Evolutionary conservation across 345 rosid species (phyloP).

Genomic region (Pistacia atlantica): DNA sequence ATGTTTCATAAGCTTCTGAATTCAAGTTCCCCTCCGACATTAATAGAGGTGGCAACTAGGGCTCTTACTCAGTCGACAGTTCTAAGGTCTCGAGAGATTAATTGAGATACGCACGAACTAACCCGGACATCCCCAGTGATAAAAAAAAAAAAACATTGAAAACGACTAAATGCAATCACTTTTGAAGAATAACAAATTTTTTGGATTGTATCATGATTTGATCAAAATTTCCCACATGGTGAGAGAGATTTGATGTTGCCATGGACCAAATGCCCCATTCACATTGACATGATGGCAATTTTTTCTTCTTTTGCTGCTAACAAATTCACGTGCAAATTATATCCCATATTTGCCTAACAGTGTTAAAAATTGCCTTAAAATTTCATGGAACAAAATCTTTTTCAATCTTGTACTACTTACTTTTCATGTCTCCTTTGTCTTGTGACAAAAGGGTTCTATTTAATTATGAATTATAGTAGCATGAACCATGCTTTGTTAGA

Average conservation of each 20-base stretch:
- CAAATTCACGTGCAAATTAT: not conserved
- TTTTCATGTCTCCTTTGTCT: slow-evolving; percentile 2
- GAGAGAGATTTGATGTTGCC: not conserved
- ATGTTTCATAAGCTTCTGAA: too few species aligned
- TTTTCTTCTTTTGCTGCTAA: not conserved
- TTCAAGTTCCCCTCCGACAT: too few species aligned
- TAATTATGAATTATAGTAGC: not conserved
- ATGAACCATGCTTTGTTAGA: not conserved
- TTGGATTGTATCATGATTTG: not conserved
- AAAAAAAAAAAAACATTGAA: too few species aligned
- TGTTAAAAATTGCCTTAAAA: not conserved
- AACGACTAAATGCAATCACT: too few species aligned
- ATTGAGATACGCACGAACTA: too few species aligned
- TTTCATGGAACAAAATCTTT: not conserved
- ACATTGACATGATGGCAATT: not conserved
- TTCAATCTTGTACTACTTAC: not conserved
- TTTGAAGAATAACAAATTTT: not conserved
- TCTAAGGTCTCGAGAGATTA: too few species aligned
- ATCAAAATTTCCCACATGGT: slow-evolving; percentile 2
- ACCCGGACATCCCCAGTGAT: too few species aligned
- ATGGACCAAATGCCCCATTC: not conserved
- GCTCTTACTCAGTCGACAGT: too few species aligned
- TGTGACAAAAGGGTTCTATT: not conserved
- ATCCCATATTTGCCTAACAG: not conserved
- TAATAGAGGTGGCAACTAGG: too few species aligned